Conservation (phyloP, 257 asterid genomes). For the Prunella vulgaris region DNA sequence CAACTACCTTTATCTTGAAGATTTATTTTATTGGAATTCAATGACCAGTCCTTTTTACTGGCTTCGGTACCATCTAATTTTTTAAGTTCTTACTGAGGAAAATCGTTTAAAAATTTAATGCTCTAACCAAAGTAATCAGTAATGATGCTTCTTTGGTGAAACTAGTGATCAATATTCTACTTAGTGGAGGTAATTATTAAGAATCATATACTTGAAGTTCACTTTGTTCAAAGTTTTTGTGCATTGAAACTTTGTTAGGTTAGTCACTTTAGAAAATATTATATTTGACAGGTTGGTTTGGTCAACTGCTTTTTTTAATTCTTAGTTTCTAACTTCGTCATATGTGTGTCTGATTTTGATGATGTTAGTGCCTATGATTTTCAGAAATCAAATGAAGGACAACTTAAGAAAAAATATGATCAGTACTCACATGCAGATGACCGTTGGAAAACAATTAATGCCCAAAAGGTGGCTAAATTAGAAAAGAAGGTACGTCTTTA, state of each 20-base stretch:
- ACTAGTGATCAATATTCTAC: background rate
- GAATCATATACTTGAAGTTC: background rate
- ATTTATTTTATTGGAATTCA: background rate
- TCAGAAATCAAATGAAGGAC: constrained; percentile 56
- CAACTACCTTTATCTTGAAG: background rate
- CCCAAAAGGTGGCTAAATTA: constrained; percentile 61
- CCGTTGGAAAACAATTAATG: constrained; percentile 56
- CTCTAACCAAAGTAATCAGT: background rate
- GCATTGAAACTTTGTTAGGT: constrained; percentile 1
- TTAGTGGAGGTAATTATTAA: background rate
- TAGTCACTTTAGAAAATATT: constrained; percentile 5
- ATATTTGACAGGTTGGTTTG: constrained; percentile 2
- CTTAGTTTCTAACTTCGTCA: constrained; percentile 9
- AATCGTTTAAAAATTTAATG: background rate
- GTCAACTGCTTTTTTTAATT: constrained; percentile 7
- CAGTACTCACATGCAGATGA: constrained; percentile 56
- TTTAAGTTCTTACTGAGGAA: background rate
- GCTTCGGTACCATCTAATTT: background rate
- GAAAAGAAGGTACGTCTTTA: constrained; percentile 55
- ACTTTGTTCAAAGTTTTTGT: background rate
- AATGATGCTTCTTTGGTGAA: constrained; percentile 10
- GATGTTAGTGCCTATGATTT: constrained; percentile 28
- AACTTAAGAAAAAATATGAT: constrained; percentile 44
- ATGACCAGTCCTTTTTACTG: background rate
- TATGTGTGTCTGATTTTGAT: constrained; percentile 14